These are phyloP conservation scores for Dendrobium nobile DNA, from an alignment of 106 monocot genomes.

Conservation along the genomic window DNA sequence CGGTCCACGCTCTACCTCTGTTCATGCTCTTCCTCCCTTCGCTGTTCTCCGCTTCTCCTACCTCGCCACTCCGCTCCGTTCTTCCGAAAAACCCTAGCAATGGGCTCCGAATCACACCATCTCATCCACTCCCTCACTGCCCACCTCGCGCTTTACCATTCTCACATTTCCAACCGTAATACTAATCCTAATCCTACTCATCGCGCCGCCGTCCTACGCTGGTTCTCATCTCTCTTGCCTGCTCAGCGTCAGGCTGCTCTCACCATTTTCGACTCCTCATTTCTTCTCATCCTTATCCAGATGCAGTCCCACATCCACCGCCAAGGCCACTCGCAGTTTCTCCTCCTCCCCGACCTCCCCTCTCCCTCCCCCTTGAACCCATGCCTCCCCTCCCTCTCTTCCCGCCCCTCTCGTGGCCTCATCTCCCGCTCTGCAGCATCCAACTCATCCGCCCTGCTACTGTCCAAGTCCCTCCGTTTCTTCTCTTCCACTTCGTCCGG, in stretches of 20 bases:
- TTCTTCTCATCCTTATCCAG: slow-evolving; percentile 40
- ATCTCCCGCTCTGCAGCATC: slow-evolving; percentile 24
- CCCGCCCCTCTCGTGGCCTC: slow-evolving; percentile 48
- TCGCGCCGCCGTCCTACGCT: slow-evolving; percentile 54
- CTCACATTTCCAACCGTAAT: slow-evolving; percentile 15
- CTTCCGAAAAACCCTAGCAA: not conserved
- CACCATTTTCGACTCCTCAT: slow-evolving; percentile 49
- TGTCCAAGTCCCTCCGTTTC: slow-evolving; percentile 36
- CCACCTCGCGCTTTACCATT: slow-evolving; percentile 77
- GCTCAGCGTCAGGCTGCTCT: slow-evolving; percentile 45
- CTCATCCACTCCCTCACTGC: slow-evolving; percentile 68
- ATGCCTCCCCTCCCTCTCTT: slow-evolving; percentile 54
- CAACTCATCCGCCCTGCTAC: not conserved
- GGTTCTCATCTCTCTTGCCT: slow-evolving; percentile 60
- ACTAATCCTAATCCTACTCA: slow-evolving; percentile 24
- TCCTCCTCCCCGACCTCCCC: slow-evolving; percentile 75
- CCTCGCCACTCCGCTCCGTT: not conserved
- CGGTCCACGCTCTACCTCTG: too few relatives aligned
- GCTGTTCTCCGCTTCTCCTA: not conserved
- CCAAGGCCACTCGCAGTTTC: slow-evolving; percentile 53
- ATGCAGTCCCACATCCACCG: slow-evolving; percentile 51
- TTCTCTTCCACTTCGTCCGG: slow-evolving; percentile 35
- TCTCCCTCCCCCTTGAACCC: slow-evolving; percentile 21
- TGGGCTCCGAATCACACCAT: slow-evolving; percentile 29
- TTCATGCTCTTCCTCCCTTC: too few relatives aligned